Evolutionary conservation across 2,329 filamentous ascomycete species (phyloP), one percentile per base, ranked within the genome.

Genomic region (Botrytis squamosa): DNA sequence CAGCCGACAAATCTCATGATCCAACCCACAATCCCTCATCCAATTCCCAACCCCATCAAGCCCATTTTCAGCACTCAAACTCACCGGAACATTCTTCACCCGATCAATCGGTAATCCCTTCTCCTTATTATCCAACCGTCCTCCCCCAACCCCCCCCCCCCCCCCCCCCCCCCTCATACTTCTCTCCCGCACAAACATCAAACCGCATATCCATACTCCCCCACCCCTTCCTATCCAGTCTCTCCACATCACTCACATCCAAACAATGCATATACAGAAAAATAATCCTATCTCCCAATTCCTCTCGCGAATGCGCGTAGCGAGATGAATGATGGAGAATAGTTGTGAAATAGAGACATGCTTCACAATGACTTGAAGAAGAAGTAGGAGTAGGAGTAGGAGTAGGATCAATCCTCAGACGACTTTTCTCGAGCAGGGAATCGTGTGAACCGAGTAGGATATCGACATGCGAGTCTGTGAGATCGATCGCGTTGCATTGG

Each of bases 341-440:
- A 6, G 49, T 55, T n/a, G 29, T 3, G 25, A 55, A 55, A 29
- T n/a, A 55, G 12, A 55, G 25, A 55, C 49, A 55, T n/a, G 1
- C 12, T n/a, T 29, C 49, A 55, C 6, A 55, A 16, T 55, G 49
- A 55, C 1, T 16, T 0, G 49, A 29, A 55, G 46, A 49, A 49
- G 49, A 7, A n/a, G 25, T 55, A 7, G 0, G 5, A 1, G 25
- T 4, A 7, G 0, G 5, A 1, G 25, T 4, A 14, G 25, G 3
- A 42, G 33, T 33, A 33, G 42, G 5, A 55, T 55, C 49, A 29
- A 16, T 16, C 1, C 29, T 16, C 10, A 3, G 25, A 5, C 3
- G 12, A 29, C 49, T 29, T 55, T 55, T 55, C 25, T 55, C 25
- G 0, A 29, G 3, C 49, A 55, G 14, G 49, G 49, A 55, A 8